Conservation (phyloP, 2,329 filamentous ascomycete genomes). For the Penicillium nordicum region DNA sequence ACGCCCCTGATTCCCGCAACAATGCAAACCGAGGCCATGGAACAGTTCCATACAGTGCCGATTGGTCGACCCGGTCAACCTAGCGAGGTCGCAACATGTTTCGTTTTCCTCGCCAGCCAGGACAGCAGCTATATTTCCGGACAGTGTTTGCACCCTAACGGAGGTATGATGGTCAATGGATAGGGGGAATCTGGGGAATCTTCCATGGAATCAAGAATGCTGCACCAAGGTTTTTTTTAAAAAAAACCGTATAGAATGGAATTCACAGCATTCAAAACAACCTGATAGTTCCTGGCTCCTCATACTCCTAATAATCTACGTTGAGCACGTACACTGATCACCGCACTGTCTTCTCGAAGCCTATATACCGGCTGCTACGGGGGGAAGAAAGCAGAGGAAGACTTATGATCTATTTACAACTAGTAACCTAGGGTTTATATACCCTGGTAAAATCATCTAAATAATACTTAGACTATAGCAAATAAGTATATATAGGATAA, state of each 20-base stretch:
- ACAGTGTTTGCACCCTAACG: constrained; percentile 65
- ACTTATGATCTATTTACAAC: no score
- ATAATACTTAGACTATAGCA: no score
- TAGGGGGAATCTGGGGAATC: constrained; percentile 21
- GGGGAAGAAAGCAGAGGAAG: no score
- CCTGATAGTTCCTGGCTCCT: background rate
- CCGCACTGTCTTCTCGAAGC: no score
- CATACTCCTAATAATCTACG: background rate
- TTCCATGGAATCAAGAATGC: background rate
- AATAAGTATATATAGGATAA: no score
- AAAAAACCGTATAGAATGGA: background rate
- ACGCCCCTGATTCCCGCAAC: constrained; percentile 71
- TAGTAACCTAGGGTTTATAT: no score
- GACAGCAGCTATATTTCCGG: constrained; percentile 74
- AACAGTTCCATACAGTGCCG: constrained; percentile 66
- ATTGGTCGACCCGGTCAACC: constrained; percentile 78
- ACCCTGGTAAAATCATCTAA: no score
- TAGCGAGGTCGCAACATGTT: constrained; percentile 75
- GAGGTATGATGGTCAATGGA: constrained; percentile 54
- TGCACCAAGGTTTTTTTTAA: background rate
- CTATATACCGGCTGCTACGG: no score
- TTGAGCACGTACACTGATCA: no score
- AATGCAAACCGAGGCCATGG: constrained; percentile 67
- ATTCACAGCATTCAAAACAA: background rate
- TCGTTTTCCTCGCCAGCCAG: constrained; percentile 73